phyloP scores from a whole-genome alignment of 495 filamentous ascomycete genomes.

The Glarea lozoyensis region DNA sequence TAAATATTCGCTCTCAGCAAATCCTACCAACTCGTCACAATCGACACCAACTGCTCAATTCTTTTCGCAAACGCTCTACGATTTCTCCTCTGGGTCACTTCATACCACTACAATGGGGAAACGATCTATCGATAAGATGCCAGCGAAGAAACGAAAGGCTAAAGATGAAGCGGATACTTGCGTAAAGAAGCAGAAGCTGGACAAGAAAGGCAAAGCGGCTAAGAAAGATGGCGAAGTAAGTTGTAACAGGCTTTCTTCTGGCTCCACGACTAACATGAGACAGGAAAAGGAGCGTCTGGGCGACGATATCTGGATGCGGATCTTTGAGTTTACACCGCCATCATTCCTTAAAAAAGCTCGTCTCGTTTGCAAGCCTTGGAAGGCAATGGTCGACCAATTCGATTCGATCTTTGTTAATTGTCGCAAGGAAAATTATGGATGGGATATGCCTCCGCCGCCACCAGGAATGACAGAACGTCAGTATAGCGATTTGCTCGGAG shows the following conservation, averaged over 20 bases:
- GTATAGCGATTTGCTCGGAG: constrained; percentile 17
- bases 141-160: constrained; percentile 11
- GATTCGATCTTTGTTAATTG: constrained; percentile 18
- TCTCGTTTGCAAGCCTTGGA: constrained; percentile 12
- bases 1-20: too few species aligned
- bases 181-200: constrained; percentile 7
- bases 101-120: background rate
- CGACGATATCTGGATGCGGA: constrained; percentile 17
- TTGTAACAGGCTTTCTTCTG: constrained; percentile 1
- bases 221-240: constrained; percentile 7
- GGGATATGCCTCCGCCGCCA: constrained; percentile 15
- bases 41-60: background rate
- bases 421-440: constrained; percentile 19
- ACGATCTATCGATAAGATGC: background rate
- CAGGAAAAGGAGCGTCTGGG: constrained; percentile 7
- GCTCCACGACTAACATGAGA: background rate
- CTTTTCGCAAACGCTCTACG: background rate
- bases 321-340: constrained; percentile 20
- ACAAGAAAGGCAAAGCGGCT: constrained; percentile 7
- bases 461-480: constrained; percentile 10
- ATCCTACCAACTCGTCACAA: background rate
- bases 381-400: constrained; percentile 9
- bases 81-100: background rate
- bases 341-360: constrained; percentile 18
- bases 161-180: background rate